Evolutionary conservation across 352 stramenopile species (phyloP).

Genomic region (Globisporangium cederbergense): DNA sequence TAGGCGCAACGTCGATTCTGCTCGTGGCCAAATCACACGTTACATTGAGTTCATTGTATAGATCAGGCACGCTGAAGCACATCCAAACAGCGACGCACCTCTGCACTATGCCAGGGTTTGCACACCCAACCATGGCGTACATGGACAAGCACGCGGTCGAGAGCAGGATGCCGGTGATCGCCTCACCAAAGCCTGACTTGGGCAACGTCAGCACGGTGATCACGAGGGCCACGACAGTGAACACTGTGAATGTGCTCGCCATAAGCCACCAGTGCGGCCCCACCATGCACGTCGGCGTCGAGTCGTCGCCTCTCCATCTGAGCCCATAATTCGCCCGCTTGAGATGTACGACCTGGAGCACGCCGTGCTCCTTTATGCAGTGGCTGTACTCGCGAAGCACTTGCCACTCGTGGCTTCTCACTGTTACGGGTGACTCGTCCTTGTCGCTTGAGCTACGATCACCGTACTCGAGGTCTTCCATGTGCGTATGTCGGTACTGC

Average conservation of each 20-base stretch:
- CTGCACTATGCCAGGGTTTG: slow-evolving; percentile 64
- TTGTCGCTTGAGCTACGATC: not conserved
- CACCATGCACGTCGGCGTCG: slow-evolving; percentile 49
- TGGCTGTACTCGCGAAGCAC: slow-evolving; percentile 13
- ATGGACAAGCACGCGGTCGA: slow-evolving; percentile 50
- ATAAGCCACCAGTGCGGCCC: slow-evolving; percentile 82
- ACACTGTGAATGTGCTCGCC: slow-evolving; percentile 51
- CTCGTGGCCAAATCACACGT: not conserved
- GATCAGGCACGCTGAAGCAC: no score
- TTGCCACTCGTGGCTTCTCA: slow-evolving; percentile 15
- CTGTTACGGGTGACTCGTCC: not conserved
- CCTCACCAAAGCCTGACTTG: slow-evolving; percentile 39
- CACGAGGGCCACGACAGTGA: slow-evolving; percentile 34
- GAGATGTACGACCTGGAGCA: slow-evolving; percentile 55
- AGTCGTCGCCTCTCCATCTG: slow-evolving; percentile 26
- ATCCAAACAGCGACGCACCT: slow-evolving; percentile 24
- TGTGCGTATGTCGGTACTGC: not conserved
- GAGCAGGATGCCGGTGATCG: slow-evolving; percentile 48
- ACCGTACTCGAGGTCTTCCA: slow-evolving; percentile 10
- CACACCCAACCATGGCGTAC: slow-evolving; percentile 75
- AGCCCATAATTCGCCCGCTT: slow-evolving; percentile 52
- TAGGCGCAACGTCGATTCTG: slow-evolving; percentile 25
- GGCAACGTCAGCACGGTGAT: slow-evolving; percentile 53
- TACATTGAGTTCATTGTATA: not conserved
- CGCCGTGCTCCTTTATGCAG: not conserved